Percentiles rank a stretch among this genome's conserved stretches.
phyloP scores from a whole-genome alignment of 352 stramenopile genomes.

The Globisporangium nodosum region DNA sequence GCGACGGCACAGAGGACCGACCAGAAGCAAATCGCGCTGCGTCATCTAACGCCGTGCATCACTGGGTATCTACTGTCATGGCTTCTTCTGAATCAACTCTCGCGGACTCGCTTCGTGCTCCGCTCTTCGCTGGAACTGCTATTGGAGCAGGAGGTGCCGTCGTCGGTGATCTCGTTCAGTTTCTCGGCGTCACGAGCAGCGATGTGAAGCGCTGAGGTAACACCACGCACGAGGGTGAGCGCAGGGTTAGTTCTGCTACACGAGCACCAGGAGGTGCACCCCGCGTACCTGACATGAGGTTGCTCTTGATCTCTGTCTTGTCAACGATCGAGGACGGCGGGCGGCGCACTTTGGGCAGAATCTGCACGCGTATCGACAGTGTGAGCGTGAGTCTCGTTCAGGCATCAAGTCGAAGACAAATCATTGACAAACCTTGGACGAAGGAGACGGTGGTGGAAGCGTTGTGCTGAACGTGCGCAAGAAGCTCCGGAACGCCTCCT shows the following conservation, averaged over 20 bases:
- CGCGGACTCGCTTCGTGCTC: neutral
- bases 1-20: too few relatives aligned
- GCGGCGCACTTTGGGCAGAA: neutral
- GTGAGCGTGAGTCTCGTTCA: neutral
- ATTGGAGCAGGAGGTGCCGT: neutral
- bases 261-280: neutral
- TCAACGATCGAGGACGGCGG: neutral
- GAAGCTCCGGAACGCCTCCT: constrained; percentile 59
- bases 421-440: constrained; percentile 41
- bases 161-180: neutral
- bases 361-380: neutral
- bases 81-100: neutral
- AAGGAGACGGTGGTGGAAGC: constrained; percentile 60
- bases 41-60: too few relatives aligned
- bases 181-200: neutral
- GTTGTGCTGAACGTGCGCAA: constrained; percentile 58
- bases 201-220: neutral
- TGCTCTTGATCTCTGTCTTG: neutral
- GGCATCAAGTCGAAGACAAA: neutral
- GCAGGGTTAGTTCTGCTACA: neutral
- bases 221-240: neutral
- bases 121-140: neutral
- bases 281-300: neutral
- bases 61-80: neutral
- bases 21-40: too few relatives aligned